phyloP scores from a whole-genome alignment of 176 grass and related monocot genomes.

The Pharus latifolius region DNA sequence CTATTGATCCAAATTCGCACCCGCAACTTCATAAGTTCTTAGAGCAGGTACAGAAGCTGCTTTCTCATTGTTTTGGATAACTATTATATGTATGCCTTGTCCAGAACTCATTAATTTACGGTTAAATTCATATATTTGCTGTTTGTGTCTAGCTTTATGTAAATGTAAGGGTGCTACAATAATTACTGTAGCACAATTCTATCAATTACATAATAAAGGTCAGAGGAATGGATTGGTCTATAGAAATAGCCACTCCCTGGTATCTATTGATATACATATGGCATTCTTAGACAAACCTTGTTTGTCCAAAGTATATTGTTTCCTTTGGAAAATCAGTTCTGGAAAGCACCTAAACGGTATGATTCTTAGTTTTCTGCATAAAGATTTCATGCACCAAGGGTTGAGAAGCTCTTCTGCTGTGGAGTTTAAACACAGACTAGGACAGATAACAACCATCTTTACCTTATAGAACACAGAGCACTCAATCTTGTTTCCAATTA shows the following conservation, averaged over 20 bases:
- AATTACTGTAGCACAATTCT: background rate
- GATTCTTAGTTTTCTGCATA: background rate
- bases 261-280: background rate
- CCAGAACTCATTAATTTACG: background rate
- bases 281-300: background rate
- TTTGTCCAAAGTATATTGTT: background rate
- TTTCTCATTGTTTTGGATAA: conserved; percentile 12
- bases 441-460: background rate
- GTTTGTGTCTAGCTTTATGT: background rate
- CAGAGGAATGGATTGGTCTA: background rate
- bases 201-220: background rate
- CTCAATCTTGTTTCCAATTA: background rate
- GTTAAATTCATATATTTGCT: background rate
- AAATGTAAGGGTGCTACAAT: background rate
- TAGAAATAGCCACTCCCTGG: background rate
- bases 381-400: background rate
- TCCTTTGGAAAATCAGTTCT: background rate
- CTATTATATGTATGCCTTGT: background rate
- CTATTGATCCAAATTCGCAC: conserved; percentile 81
- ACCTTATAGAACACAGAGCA: background rate
- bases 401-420: background rate
- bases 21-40: conserved; percentile 93
- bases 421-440: background rate
- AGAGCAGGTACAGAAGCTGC: conserved; percentile 55
- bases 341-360: background rate